Evolutionary conservation across 495 filamentous ascomycete species (phyloP), one percentile per base, ranked within the genome.

Genomic region (Aspergillus haitiensis): DNA sequence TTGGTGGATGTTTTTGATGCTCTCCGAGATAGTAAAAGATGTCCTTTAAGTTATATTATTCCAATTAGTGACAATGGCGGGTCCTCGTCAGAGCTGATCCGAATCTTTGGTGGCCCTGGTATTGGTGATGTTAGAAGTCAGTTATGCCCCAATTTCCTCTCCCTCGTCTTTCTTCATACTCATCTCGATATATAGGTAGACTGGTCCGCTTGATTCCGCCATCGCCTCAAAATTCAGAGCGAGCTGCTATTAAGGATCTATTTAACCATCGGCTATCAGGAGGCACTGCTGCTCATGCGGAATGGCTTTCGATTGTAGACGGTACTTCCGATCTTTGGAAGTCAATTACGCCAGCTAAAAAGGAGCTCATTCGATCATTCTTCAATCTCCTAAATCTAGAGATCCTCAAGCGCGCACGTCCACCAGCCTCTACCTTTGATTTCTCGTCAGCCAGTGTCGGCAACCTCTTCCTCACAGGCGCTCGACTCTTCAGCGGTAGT

Each of bases 51-150:
- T 69, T 93, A 95, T 66, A 82, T 97, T 57, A 95, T 98, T 54
- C 93, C 93, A 13, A 96, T 97, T 66, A 91, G 87, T 63, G 93
- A 98, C 72, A 98, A 98, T 76, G 93, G 93, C 32, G 93, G 93
- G 15, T 92, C 87, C 35, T 92, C 92, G 1, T 93, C 89, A 7
- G 93, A 98, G 75, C 72, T 97, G 64, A 93, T 97, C 61, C 82
- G 93, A 13, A 90, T 98, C 13, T 90, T 97, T 72, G 93, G 93
- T 2, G 93, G 93, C 0, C 93, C 93, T 52, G 92, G 92, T 11
- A 95, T 96, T 72, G 92, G 92, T 35, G 92, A 97, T 77, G 81
- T 95, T 45, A 83, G 92, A 72, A 96, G 92, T 95, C 75, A 64
- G 88, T 78, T 12, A 15, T 7, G 8, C 12, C 15, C 11, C 21